Conservation (phyloP, 768 basidiomycete species). For the Gautieria morchelliformis region DNA sequence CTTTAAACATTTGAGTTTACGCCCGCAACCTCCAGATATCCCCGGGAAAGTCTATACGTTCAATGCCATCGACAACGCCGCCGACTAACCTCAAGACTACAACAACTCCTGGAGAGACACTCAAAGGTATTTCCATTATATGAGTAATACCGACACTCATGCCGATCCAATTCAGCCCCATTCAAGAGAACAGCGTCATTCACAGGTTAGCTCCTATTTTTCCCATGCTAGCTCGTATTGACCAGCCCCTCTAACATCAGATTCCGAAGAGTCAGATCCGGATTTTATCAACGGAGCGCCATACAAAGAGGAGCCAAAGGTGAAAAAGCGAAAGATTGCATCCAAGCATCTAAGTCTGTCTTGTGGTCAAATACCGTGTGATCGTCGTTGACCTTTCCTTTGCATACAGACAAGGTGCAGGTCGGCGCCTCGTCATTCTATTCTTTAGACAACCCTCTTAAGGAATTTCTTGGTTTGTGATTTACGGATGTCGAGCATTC, state of each 20-base stretch:
- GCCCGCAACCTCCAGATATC: too few relatives aligned
- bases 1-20: too few relatives aligned
- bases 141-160: neutral
- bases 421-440: neutral
- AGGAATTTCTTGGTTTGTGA: constrained; percentile 9
- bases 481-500: neutral
- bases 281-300: constrained; percentile 8
- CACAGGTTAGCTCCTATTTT: neutral
- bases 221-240: neutral
- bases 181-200: neutral
- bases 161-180: too few relatives aligned
- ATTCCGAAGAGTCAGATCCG: constrained; percentile 5
- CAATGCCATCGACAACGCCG: too few relatives aligned
- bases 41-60: too few relatives aligned
- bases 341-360: neutral
- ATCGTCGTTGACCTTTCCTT: neutral
- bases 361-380: neutral
- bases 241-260: neutral
- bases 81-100: too few relatives aligned
- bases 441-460: constrained; percentile 6
- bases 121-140: too few relatives aligned
- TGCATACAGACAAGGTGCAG: neutral
- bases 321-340: constrained; percentile 12
- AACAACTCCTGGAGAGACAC: too few relatives aligned
- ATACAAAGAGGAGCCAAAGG: constrained; percentile 22